Base-by-base conservation (phyloP, 2,329 filamentous ascomycete genomes). In the Colletotrichum sidae region DNA sequence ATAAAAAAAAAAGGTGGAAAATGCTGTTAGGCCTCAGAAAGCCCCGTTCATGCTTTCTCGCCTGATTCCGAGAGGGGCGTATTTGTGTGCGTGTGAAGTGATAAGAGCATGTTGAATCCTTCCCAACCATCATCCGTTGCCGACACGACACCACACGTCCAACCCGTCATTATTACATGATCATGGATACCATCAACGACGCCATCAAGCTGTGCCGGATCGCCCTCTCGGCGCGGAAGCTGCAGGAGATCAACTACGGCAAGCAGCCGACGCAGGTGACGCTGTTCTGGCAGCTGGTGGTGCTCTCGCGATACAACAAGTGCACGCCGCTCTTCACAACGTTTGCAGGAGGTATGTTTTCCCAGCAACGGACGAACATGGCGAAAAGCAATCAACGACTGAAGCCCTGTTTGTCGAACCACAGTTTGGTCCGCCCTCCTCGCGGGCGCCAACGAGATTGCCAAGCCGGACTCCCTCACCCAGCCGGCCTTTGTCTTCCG, bases 401-500 rank as follows among this genome's bases (percentile, higher is more conserved):
- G 58, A 66, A 47, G 15, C 6, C 25, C 25, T 25, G 25, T 25
- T 25, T 25, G 25, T 25, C 17, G 46, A 39, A 42, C 38, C 12
- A 54, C 34, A 66, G 63, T 66, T 13, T 66, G 63, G 63, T 66
- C 63, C n/a, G 63, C 59, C 13, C 42, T 66, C 15, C 37, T 66
- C 15, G 58, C 63, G 15, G 63, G 63, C 34, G 63, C 63, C 15
- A 62, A 58, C 41, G 63, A 66, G 42, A 37, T 66, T 2, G 59
- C 47, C 44, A 55, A 49, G 17, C 58, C 58, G 15, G 25, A 33
- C 6, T 49, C 51, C 6, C 53, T 49, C 11, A 56, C 57, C 10
- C 63, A 66, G 25, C 51, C 67, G 2, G 67, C 52, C 33, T 67
- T 69, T 25, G 68, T 74, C 10, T 67, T 74, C 49, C 38, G 56